Evolutionary conservation across 257 asterid species (phyloP), one percentile per base, ranked within the genome.

Genomic region (Plectranthus barbatus): DNA sequence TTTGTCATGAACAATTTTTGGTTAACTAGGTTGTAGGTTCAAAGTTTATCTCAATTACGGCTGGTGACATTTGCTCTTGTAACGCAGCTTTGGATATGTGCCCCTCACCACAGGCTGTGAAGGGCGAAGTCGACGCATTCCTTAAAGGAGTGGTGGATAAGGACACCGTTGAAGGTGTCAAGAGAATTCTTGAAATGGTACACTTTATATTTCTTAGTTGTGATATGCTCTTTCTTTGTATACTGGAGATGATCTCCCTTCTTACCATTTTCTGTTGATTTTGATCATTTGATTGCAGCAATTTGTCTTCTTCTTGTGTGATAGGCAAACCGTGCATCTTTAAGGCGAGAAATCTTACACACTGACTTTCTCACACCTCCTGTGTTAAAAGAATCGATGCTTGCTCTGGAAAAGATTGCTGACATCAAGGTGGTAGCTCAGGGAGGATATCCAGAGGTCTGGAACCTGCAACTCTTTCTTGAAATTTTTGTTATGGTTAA

Each of bases 371-470:
- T 90, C 18, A 90, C 96, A 1, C 97, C 97, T 40, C 88, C 82
- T 14, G 95, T 85, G 19, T 45, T 89, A n/a, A 85, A 81, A 67
- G 91, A 85, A 53, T 81, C 95, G 2, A 78, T 78, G 90, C 63
- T 52, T 26, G 86, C 80, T 21, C 74, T 90, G 29, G 80, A 73
- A 45, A 84, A 81, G 71, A 69, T 93, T 21, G 74, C 79, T n/a
- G 90, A 85, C 44, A 60, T 93, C 64, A 90, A 85, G 72, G 24
- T 69, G 58, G 80, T 90, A 63, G 83, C 86, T 40, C 90, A 74
- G 73, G 97, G 99, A 74, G 99, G 99, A 77, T 90, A 90, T 67
- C 99, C 96, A 9, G 90, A 93, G 97, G 99, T 89, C 56, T 70
- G 76, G 42, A 70, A 34, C 56, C 53, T 31, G 11, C 34, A 29